Evolutionary conservation across 2,329 filamentous ascomycete genomes (phyloP).

Genomic region (Hypoxylon sp.): DNA sequence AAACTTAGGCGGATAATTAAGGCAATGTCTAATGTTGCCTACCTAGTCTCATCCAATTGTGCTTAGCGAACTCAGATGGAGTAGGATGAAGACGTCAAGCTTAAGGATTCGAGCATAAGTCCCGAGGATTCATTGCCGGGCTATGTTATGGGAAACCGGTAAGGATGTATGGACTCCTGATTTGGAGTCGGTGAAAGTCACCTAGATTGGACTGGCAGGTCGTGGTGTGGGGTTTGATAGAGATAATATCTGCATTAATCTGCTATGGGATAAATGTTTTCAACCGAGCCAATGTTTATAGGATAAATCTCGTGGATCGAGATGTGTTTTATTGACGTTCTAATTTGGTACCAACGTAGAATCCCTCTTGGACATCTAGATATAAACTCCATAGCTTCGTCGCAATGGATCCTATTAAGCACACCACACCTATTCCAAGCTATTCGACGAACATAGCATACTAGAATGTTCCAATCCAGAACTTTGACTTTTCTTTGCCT

Average conservation of each 20-base stretch:
- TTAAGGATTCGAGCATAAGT: not conserved
- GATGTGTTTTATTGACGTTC: not conserved
- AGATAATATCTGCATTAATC: constrained; percentile 6
- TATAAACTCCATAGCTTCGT: not conserved
- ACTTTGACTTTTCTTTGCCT: not conserved
- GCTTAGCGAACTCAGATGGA: not conserved
- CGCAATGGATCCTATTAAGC: not conserved
- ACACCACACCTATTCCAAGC: not conserved
- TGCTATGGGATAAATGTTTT: constrained; percentile 18
- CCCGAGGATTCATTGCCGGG: not conserved
- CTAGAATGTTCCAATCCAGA: constrained; percentile 1
- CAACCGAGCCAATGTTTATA: constrained; percentile 6
- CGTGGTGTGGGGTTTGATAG: not conserved
- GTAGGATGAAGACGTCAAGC: not conserved
- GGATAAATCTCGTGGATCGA: constrained; percentile 7
- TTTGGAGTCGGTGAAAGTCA: not conserved
- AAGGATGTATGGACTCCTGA: constrained; percentile 4
- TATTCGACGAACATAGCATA: not conserved
- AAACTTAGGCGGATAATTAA: too few relatives aligned
- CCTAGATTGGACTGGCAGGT: not conserved
- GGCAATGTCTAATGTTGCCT: too few relatives aligned
- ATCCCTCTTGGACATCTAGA: not conserved
- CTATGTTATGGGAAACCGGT: not conserved
- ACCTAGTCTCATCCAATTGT: not conserved
- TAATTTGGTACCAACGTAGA: not conserved